Evolutionary conservation across 208 protist genomes (phyloP).

Genomic region (Trichomonas vaginalis): DNA sequence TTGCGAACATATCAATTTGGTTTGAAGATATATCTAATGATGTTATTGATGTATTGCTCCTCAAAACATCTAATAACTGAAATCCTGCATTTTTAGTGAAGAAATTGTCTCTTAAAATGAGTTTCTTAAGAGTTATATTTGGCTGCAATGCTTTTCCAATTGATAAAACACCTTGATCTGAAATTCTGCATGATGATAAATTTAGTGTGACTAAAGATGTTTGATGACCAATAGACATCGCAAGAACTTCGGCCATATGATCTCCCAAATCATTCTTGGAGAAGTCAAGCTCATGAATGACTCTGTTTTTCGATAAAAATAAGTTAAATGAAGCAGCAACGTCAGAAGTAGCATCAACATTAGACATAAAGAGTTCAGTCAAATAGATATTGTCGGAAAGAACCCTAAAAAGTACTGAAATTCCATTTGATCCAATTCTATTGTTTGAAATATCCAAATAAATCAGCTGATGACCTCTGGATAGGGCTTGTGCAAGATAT

Average conservation of each 20-base stretch:
- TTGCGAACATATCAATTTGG: background rate
- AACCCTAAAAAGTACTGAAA: background rate
- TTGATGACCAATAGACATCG: background rate
- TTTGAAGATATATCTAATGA: background rate
- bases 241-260: background rate
- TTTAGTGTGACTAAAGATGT: background rate
- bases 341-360: background rate
- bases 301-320: background rate
- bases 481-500: background rate
- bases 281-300: background rate
- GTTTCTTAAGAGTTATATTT: background rate
- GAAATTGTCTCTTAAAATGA: background rate
- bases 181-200: background rate
- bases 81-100: background rate
- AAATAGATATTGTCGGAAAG: background rate
- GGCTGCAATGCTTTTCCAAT: background rate
- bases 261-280: background rate
- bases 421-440: background rate
- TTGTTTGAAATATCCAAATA: background rate
- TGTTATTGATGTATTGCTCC: background rate
- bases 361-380: background rate
- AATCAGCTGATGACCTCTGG: background rate
- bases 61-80: background rate
- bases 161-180: background rate
- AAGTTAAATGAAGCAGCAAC: background rate